A percentile compares a stretch with the other conserved stretches of the same genome.
Evolutionary conservation across 208 protist species (phyloP).

Genomic region (Wallacemonas sp.): DNA sequence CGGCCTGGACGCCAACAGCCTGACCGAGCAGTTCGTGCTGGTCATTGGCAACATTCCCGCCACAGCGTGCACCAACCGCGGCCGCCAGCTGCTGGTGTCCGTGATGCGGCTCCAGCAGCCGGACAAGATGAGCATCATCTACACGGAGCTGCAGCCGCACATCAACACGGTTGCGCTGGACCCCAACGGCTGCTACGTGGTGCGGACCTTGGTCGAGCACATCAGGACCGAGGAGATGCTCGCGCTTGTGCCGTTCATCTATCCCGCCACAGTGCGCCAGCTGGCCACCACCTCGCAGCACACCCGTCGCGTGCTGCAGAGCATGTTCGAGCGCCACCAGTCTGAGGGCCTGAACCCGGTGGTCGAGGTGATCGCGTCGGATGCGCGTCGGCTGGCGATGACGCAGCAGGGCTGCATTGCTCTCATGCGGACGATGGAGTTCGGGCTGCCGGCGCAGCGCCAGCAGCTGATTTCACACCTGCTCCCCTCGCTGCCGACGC

Average conservation of each 20-base stretch:
- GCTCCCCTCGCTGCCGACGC: constrained; percentile 47
- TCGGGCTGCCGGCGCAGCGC: constrained; percentile 52
- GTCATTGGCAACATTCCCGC: constrained; percentile 47
- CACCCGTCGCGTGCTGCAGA: constrained; percentile 74
- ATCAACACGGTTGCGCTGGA: constrained; percentile 66
- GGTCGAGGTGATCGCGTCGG: constrained; percentile 51
- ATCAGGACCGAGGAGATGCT: constrained; percentile 51
- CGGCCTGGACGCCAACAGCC: constrained; percentile 23
- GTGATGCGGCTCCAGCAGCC: constrained; percentile 61
- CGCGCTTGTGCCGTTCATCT: constrained; percentile 42
- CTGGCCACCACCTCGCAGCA: constrained; percentile 60
- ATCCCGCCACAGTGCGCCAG: constrained; percentile 34
- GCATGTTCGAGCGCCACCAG: constrained; percentile 72
- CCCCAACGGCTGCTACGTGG: constrained; percentile 70
- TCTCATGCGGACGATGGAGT: constrained; percentile 74
- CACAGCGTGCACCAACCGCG: constrained; percentile 50
- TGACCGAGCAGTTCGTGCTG: constrained; percentile 47
- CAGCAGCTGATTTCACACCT: constrained; percentile 50
- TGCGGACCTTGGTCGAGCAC: constrained; percentile 66
- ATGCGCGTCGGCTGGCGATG: constrained; percentile 47
- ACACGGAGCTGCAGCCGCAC: constrained; percentile 59
- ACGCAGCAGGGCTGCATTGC: constrained; percentile 85
- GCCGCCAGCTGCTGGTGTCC: constrained; percentile 53
- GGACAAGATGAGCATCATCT: constrained; percentile 58
- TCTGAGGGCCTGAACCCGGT: constrained; percentile 48